Percentiles rank a stretch among this genome's conserved stretches.
Conservation (phyloP, 2,329 filamentous ascomycete species). For the Sporothrix brasiliensis region DNA sequence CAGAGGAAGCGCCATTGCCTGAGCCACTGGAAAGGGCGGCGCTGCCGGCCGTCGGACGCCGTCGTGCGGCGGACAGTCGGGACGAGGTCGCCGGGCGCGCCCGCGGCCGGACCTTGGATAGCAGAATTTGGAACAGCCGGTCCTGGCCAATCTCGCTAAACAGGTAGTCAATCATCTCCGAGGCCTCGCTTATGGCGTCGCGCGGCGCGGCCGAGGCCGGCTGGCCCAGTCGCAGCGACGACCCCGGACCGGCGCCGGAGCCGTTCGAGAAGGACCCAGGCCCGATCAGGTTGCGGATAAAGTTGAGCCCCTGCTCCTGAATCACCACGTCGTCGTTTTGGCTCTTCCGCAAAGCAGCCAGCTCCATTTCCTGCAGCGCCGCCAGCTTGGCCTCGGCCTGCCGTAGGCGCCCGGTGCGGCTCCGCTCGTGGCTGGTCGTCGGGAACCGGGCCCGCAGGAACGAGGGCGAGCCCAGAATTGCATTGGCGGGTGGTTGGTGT, state of each 20-base stretch:
- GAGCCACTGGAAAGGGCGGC: constrained; percentile 39
- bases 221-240: constrained; percentile 11
- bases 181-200: constrained; percentile 55
- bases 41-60: constrained; percentile 31
- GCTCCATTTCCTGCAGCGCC: constrained; percentile 64
- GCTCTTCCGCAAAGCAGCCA: constrained; percentile 67
- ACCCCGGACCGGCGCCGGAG: constrained; percentile 31
- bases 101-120: constrained; percentile 65
- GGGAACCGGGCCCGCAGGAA: constrained; percentile 35
- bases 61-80: constrained; percentile 14
- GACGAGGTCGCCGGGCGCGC: neutral
- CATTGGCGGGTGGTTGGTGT: neutral
- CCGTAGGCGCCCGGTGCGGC: constrained; percentile 49
- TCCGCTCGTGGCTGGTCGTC: constrained; percentile 36
- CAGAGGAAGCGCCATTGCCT: constrained; percentile 42
- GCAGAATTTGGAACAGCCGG: constrained; percentile 77
- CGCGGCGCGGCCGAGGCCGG: constrained; percentile 43
- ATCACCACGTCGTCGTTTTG: constrained; percentile 79
- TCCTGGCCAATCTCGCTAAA: constrained; percentile 75
- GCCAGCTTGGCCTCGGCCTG: constrained; percentile 55
- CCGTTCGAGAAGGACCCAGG: constrained; percentile 41
- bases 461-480: constrained; percentile 25
- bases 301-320: constrained; percentile 87
- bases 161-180: constrained; percentile 82
- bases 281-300: constrained; percentile 84